phyloP scores from a whole-genome alignment of 1,139 yeast genomes.

The Candida pseudocylindracea region DNA sequence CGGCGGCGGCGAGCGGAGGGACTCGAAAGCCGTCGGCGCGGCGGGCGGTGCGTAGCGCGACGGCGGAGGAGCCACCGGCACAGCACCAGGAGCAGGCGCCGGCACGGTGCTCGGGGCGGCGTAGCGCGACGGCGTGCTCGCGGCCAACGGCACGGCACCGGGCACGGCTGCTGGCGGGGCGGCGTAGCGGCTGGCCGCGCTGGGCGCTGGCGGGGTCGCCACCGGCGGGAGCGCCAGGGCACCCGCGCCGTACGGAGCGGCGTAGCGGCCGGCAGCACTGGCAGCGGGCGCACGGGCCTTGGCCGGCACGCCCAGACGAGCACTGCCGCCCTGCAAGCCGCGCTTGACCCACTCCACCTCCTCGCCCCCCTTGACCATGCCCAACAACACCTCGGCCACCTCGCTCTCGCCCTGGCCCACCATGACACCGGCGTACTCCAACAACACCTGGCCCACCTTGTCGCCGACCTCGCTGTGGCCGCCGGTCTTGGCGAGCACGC shows the following conservation, averaged over 20 bases:
- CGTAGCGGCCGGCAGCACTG: conserved; percentile 64
- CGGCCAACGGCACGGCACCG: too few relatives aligned
- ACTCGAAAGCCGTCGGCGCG: conserved; percentile 2
- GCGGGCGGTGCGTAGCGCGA: conserved; percentile 6
- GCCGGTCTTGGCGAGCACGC: background rate
- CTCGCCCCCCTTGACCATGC: too few relatives aligned
- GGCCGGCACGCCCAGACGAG: background rate
- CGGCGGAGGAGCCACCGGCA: conserved; percentile 5
- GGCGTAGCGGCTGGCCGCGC: conserved; percentile 3
- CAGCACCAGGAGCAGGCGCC: conserved; percentile 10
- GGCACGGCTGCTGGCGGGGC: too few relatives aligned
- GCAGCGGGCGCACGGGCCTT: conserved; percentile 75
- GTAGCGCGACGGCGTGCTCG: background rate
- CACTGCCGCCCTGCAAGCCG: too few relatives aligned
- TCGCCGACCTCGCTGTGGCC: background rate
- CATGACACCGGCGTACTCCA: background rate
- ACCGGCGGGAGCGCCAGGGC: conserved; percentile 47
- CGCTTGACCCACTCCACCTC: too few relatives aligned
- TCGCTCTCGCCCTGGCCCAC: background rate
- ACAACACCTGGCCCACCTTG: background rate
- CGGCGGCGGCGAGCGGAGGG: conserved; percentile 5
- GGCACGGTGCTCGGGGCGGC: conserved; percentile 2
- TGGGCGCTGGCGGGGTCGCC: conserved; percentile 3
- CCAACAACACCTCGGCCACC: conserved; percentile 17
- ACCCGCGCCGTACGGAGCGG: conserved; percentile 58